These are phyloP conservation scores for Aspergillus neotritici DNA, from an alignment of 2,329 filamentous ascomycete species.

Conservation along the genomic window DNA sequence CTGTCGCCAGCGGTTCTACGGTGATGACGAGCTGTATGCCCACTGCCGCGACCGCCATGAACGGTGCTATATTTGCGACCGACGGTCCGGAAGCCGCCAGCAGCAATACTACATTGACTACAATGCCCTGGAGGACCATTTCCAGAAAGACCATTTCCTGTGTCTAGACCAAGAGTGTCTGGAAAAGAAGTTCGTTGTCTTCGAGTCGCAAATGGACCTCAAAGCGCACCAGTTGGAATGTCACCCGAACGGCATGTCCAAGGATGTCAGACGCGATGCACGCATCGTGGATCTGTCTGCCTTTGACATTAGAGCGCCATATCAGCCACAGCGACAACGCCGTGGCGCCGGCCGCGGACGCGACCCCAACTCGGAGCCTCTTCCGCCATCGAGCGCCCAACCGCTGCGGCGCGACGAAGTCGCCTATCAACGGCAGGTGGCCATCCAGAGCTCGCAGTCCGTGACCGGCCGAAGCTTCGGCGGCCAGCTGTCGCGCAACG, in stretches of 20 bases:
- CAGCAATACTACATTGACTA: conserved; percentile 93
- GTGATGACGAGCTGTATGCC: conserved; percentile 87
- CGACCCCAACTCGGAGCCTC: conserved; percentile 77
- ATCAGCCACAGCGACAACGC: conserved; percentile 58
- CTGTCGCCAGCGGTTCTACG: conserved; percentile 87
- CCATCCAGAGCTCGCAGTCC: conserved; percentile 81
- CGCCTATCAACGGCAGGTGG: conserved; percentile 86
- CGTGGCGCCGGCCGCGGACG: conserved; percentile 62
- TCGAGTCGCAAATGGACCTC: conserved; percentile 87
- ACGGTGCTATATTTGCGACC: conserved; percentile 88
- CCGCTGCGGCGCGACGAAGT: conserved; percentile 79
- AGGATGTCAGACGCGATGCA: conserved; percentile 76
- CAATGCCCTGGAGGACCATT: conserved; percentile 77
- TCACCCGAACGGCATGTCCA: conserved; percentile 74
- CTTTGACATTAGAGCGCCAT: conserved; percentile 73
- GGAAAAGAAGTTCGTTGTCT: conserved; percentile 97
- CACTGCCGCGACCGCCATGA: conserved; percentile 95
- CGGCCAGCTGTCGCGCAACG: conserved; percentile 64
- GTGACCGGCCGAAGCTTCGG: conserved; percentile 76
- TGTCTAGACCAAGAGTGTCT: conserved; percentile 81
- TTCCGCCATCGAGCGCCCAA: conserved; percentile 71
- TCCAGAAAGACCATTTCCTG: conserved; percentile 77
- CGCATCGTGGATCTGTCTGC: conserved; percentile 78
- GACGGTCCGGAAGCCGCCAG: conserved; percentile 55
- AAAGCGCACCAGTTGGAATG: conserved; percentile 86